Percentiles rank a stretch among this genome's conserved stretches.
phyloP scores from a whole-genome alignment of 306 rosid genomes.

The Pterocarpus santalinus region DNA sequence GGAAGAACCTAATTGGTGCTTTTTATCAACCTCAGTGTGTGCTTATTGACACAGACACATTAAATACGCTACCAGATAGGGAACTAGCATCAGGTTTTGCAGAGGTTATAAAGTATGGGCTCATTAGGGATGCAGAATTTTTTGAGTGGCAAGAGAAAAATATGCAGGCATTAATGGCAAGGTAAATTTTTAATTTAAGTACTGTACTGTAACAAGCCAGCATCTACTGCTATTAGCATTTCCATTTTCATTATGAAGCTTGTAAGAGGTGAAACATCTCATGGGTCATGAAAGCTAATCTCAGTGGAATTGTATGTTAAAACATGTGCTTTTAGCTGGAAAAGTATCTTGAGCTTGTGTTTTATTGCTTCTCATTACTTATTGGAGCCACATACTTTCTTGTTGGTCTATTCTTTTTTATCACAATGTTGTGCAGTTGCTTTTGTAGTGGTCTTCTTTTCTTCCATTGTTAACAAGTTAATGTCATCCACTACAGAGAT shows the following conservation, averaged over 20 bases:
- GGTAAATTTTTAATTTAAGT: conserved; percentile 55
- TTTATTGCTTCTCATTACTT: conserved; percentile 12
- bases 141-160: conserved; percentile 98
- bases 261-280: conserved; percentile 35
- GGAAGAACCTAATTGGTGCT: conserved; percentile 95
- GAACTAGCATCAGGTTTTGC: conserved; percentile 96
- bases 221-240: not conserved
- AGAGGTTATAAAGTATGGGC: conserved; percentile 93
- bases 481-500: conserved; percentile 68
- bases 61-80: conserved; percentile 83
- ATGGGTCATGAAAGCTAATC: conserved; percentile 26
- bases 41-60: conserved; percentile 87
- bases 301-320: conserved; percentile 15
- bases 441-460: conserved; percentile 1
- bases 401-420: conserved; percentile 29
- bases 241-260: conserved; percentile 29
- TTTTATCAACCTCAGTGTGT: conserved; percentile 97
- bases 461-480: conserved; percentile 32
- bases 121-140: conserved; percentile 88
- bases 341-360: conserved; percentile 18
- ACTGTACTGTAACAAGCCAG: conserved; percentile 16
- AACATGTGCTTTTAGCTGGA: conserved; percentile 25
- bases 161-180: conserved; percentile 74
- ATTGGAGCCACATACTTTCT: not conserved
- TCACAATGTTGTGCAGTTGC: conserved; percentile 23